Evolutionary conservation across 2,329 filamentous ascomycete genomes (phyloP), one percentile per base, ranked within the genome.

Genomic region (Fusarium poae): DNA sequence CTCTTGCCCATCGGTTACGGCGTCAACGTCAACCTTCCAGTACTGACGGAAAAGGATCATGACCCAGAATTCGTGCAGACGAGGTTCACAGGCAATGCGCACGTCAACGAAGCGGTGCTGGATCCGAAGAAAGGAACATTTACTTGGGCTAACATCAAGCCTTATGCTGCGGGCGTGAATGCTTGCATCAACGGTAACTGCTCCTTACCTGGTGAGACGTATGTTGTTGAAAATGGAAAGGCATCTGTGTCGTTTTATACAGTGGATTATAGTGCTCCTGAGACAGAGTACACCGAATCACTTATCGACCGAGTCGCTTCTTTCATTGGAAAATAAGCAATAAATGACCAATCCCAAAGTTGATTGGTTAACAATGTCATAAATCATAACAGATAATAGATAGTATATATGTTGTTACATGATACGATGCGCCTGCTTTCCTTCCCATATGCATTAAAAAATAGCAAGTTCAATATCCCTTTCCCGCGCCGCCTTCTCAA

Each of bases 151-250:
- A 80, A 80, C 55, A 76, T 81, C 20, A 75, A 77, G 34, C 78
- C 79, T 3, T 75, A 75, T 50, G 66, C 76, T 5, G 78, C 77
- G 1, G 83, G 82, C 2, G 76, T 83, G 3, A 86, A 86, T 54
- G 71, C 76, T 2, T 85, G 83, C 58, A 82, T 85, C 67, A 85
- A 86, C 49, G 85, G 84, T 1, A 81, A 86, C 56, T 85, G 83
- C 71, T 75, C 73, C 9, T 71, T 86, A n/a, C 82, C 83, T 0
- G 83, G 84, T 0, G 84, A 87, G 78, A 85, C 83, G 1, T 79
- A 78, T 39, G 77, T 85, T 3, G 79, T 86, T 13, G 77, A 80
- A 50, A 75, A 77, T 16, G 82, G 81, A 0, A 82, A 78, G 40
- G 74, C 80, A 4, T 77, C 77, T 16, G 79, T 86, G 4, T 81